These are phyloP conservation scores for Daldinia decipiens DNA, from an alignment of 495 filamentous ascomycete species.

Conservation along the genomic window DNA sequence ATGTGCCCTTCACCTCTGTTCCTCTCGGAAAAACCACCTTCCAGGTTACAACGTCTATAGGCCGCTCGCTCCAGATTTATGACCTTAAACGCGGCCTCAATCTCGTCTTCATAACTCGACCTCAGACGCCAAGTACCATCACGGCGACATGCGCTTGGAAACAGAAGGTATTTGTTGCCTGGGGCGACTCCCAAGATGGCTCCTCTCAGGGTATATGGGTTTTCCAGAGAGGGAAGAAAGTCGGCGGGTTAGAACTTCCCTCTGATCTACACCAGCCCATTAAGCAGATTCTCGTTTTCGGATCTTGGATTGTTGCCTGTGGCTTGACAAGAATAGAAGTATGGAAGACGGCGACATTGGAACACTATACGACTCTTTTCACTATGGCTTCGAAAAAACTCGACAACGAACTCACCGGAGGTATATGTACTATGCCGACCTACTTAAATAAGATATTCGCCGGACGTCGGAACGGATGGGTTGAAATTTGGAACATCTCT, in stretches of 20 bases:
- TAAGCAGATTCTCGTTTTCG: constrained; percentile 81
- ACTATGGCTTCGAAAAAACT: constrained; percentile 58
- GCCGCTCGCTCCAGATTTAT: constrained; percentile 90
- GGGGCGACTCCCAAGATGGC: constrained; percentile 66
- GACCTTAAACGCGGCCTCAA: constrained; percentile 89
- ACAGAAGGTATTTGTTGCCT: constrained; percentile 86
- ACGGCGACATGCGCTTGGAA: constrained; percentile 91
- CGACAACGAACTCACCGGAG: constrained; percentile 72
- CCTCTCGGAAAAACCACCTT: constrained; percentile 93
- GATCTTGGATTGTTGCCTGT: constrained; percentile 89
- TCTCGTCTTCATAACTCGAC: constrained; percentile 89
- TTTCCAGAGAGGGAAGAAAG: constrained; percentile 91
- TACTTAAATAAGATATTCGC: constrained; percentile 96
- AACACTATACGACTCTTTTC: constrained; percentile 87
- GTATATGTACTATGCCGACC: constrained; percentile 85
- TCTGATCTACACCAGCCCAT: constrained; percentile 71
- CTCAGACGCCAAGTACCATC: constrained; percentile 84
- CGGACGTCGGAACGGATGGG: constrained; percentile 83
- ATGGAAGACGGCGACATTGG: constrained; percentile 84
- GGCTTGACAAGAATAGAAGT: constrained; percentile 80
- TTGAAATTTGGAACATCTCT: constrained; percentile 97
- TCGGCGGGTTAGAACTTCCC: constrained; percentile 76
- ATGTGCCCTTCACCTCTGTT: constrained; percentile 86
- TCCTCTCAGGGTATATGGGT: constrained; percentile 82
- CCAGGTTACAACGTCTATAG: constrained; percentile 95